Conservation (phyloP, 139 green algal genomes). For the Volvox reticuliferus region DNA sequence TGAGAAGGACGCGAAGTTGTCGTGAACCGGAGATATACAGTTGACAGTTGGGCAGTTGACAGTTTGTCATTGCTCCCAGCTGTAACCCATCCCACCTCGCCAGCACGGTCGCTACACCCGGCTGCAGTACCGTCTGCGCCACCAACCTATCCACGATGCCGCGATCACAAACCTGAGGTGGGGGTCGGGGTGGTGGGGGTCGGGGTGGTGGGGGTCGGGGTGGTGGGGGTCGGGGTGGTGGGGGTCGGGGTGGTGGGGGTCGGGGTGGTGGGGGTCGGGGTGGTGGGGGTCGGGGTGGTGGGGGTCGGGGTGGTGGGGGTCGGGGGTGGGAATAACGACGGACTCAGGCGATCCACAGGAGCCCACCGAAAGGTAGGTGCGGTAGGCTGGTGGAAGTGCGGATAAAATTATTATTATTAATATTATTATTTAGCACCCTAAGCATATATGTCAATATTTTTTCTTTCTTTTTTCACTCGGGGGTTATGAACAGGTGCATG, state of each 20-base stretch:
- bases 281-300: background rate
- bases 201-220: background rate
- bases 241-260: background rate
- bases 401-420: too few relatives aligned
- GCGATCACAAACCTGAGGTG: slow-evolving; percentile 13
- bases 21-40: too few relatives aligned
- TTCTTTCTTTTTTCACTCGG: too few relatives aligned
- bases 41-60: too few relatives aligned
- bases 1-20: too few relatives aligned
- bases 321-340: too few relatives aligned
- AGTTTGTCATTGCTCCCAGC: background rate
- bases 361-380: too few relatives aligned
- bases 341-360: background rate
- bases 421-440: too few relatives aligned
- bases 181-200: background rate
- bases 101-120: slow-evolving; percentile 42
- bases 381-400: too few relatives aligned
- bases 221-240: background rate
- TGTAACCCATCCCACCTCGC: background rate
- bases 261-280: background rate
- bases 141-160: slow-evolving; percentile 48
- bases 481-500: too few relatives aligned
- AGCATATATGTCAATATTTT: too few relatives aligned
- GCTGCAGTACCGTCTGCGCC: slow-evolving; percentile 50
- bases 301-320: background rate